Evolutionary conservation across 2,329 filamentous ascomycete genomes (phyloP).

Genomic region (Knufia fluminis): DNA sequence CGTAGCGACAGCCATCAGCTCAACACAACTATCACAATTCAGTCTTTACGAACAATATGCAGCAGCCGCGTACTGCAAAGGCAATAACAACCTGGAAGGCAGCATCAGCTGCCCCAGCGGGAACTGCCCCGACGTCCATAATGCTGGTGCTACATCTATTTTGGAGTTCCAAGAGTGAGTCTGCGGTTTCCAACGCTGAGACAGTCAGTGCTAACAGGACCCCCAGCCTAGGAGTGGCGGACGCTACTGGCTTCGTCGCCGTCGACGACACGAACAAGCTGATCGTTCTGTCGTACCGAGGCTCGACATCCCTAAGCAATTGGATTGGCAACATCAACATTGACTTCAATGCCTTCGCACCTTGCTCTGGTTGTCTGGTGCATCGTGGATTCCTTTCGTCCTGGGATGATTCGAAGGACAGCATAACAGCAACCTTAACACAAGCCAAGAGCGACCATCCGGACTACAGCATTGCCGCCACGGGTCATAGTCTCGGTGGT

Average conservation of each 20-base stretch:
- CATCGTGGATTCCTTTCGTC: constrained; percentile 41
- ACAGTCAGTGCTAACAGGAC: constrained; percentile 8
- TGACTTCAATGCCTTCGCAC: constrained; percentile 25
- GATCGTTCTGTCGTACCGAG: constrained; percentile 31
- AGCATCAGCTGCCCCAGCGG: constrained; percentile 37
- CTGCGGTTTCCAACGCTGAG: too few relatives aligned
- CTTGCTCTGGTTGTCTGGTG: constrained; percentile 38
- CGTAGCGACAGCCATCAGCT: not conserved
- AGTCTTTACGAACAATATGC: constrained; percentile 44
- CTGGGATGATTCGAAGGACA: constrained; percentile 32
- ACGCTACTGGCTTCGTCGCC: constrained; percentile 41
- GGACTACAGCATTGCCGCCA: constrained; percentile 35
- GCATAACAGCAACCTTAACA: constrained; percentile 32
- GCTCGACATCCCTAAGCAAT: constrained; percentile 25
- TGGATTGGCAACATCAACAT: constrained; percentile 26
- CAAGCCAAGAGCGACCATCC: constrained; percentile 30
- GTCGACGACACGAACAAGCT: constrained; percentile 35
- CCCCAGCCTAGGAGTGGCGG: constrained; percentile 26
- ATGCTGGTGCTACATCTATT: constrained; percentile 37
- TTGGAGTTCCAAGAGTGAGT: constrained; percentile 42
- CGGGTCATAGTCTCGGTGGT: constrained; percentile 44
- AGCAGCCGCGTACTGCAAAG: constrained; percentile 44
- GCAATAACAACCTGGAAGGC: constrained; percentile 36
- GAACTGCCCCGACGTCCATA: constrained; percentile 42
- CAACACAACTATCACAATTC: constrained; percentile 32